Conservation (phyloP, 2,329 filamentous ascomycete genomes). For the Rosellinia necatrix region DNA sequence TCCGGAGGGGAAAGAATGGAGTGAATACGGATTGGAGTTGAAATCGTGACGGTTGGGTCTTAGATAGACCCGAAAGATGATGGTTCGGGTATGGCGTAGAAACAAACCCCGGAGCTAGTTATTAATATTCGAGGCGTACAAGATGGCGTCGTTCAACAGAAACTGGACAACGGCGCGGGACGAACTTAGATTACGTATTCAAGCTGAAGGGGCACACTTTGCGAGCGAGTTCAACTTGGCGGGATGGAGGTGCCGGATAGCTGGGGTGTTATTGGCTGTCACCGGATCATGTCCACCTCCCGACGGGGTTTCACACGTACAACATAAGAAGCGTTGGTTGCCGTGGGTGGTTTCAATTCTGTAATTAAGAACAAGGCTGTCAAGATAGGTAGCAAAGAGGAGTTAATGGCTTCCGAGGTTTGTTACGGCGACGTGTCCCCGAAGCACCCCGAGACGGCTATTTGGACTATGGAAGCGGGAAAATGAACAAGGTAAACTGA, state of each 20-base stretch:
- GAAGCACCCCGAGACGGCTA: not conserved
- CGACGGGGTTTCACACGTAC: conserved; percentile 11
- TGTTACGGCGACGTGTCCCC: not conserved
- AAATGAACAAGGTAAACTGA: not conserved
- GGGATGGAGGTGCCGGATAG: conserved; percentile 3
- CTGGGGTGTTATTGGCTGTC: conserved; percentile 1
- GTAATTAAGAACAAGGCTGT: not conserved
- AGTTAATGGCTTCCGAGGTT: not conserved
- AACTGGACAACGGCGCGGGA: not conserved
- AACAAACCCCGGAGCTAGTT: conserved; percentile 23
- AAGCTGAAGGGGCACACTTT: not conserved
- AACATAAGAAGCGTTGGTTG: not conserved
- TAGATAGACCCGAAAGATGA: conserved; percentile 41
- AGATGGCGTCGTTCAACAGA: conserved; percentile 20
- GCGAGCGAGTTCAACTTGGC: conserved; percentile 12
- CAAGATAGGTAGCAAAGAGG: not conserved
- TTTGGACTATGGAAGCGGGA: not conserved
- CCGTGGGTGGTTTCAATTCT: not conserved
- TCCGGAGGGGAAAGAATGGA: conserved; percentile 55
- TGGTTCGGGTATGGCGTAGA: conserved; percentile 25
- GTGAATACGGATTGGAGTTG: conserved; percentile 55
- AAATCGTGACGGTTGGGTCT: conserved; percentile 55
- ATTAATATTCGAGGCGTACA: conserved; percentile 21
- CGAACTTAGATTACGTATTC: conserved; percentile 3
- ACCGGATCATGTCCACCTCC: conserved; percentile 3